Conservation (phyloP, 768 basidiomycete genomes). For the Psilocybe cyanescens region DNA sequence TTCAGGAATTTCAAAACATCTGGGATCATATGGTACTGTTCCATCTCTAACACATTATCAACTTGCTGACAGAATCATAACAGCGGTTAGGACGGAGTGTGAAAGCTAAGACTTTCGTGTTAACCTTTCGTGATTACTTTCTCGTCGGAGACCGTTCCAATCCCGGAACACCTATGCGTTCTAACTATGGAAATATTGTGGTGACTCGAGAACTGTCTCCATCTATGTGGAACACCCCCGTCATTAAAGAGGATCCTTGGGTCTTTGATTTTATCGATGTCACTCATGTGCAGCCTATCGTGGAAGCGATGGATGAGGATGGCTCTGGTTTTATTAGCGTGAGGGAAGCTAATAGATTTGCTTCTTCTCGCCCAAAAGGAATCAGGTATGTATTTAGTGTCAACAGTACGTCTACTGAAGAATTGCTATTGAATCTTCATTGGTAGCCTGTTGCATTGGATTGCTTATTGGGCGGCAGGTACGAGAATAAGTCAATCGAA, state of each 20-base stretch:
- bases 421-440: not conserved
- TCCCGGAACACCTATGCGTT: not conserved
- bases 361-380: slow-evolving; percentile 9
- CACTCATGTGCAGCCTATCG: slow-evolving; percentile 3
- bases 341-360: slow-evolving; percentile 7
- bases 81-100: slow-evolving; percentile 14
- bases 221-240: not conserved
- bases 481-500: not conserved
- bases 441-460: slow-evolving; percentile 25
- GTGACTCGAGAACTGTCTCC: not conserved
- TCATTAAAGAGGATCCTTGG: not conserved
- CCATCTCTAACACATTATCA: not conserved
- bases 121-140: slow-evolving; percentile 18
- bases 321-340: slow-evolving; percentile 8
- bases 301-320: slow-evolving; percentile 12
- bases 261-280: slow-evolving; percentile 1
- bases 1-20: slow-evolving; percentile 13
- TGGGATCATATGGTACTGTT: slow-evolving; percentile 17
- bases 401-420: not conserved
- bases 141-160: not conserved
- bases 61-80: not conserved
- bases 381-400: slow-evolving; percentile 26
- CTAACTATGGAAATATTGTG: not conserved
- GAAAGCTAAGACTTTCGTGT: slow-evolving; percentile 18
- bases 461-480: slow-evolving; percentile 33